These are phyloP conservation scores for Sclerotiophoma versabilis DNA, from an alignment of 2,329 filamentous ascomycete species.

Conservation along the genomic window DNA sequence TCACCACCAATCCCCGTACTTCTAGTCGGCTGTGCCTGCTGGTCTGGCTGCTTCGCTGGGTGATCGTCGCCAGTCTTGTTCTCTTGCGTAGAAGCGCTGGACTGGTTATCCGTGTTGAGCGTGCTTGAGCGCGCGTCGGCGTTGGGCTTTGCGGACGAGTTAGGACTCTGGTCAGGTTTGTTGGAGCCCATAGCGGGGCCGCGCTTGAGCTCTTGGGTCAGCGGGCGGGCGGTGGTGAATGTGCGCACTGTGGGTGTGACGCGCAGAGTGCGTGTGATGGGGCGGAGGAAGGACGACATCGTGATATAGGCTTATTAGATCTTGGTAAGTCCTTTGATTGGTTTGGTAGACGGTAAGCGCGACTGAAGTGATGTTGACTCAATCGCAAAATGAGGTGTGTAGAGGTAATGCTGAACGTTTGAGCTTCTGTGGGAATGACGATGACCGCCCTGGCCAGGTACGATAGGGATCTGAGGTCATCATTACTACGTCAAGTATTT, in stretches of 20 bases:
- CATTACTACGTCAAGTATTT: conserved; percentile 16
- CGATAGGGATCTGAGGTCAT: conserved; percentile 25
- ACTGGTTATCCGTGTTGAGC: conserved; percentile 40
- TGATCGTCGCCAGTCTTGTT: conserved; percentile 42
- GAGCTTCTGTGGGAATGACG: neutral
- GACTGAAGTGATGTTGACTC: neutral
- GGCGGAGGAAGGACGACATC: conserved; percentile 12
- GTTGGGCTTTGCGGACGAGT: conserved; percentile 33
- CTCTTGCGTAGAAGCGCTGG: conserved; percentile 39
- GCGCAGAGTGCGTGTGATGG: neutral
- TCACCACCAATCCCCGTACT: conserved; percentile 45
- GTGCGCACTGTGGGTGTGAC: neutral
- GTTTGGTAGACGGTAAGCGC: neutral
- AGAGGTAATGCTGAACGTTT: neutral
- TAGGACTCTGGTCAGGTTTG: conserved; percentile 24
- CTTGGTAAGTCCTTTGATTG: neutral
- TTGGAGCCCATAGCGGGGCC: conserved; percentile 26
- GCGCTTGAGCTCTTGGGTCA: conserved; percentile 24
- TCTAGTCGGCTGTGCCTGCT: conserved; percentile 39
- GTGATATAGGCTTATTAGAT: neutral
- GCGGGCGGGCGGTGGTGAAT: conserved; percentile 15
- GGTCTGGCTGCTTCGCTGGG: conserved; percentile 49
- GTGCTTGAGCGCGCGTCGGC: conserved; percentile 31
- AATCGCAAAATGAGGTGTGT: neutral
- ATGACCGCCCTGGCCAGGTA: neutral